Evolutionary conservation across 75 land plant species (phyloP).

Genomic region (Gnetum montanum): DNA sequence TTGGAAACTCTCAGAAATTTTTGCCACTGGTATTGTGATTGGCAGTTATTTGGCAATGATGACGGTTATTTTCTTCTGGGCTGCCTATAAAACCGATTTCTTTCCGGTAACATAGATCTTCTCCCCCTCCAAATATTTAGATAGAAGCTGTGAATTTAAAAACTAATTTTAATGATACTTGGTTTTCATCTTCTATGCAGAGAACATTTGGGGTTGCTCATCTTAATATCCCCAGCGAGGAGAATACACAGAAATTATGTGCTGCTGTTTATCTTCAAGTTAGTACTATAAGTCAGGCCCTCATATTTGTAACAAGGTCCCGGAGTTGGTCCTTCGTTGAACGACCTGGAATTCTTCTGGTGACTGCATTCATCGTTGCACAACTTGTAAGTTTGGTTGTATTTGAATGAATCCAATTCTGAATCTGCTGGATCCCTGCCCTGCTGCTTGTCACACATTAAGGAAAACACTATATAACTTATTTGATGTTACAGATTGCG

Average conservation of each 20-base stretch:
- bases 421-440: neutral
- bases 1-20: constrained; percentile 55
- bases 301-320: constrained; percentile 74
- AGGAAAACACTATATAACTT: neutral
- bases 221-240: constrained; percentile 1
- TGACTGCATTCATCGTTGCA: constrained; percentile 48
- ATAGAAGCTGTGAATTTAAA: neutral
- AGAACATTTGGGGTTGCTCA: constrained; percentile 8
- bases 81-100: constrained; percentile 31
- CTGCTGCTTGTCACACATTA: neutral
- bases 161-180: neutral
- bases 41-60: constrained; percentile 43
- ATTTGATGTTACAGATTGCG: constrained; percentile 38
- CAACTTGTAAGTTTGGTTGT: constrained; percentile 39
- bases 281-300: constrained; percentile 71
- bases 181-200: neutral
- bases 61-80: constrained; percentile 49
- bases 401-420: neutral
- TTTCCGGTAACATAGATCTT: constrained; percentile 20
- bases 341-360: constrained; percentile 51
- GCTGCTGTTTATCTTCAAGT: constrained; percentile 53
- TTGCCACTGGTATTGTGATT: constrained; percentile 44
- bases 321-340: constrained; percentile 65
- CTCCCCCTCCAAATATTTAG: neutral
- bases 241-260: constrained; percentile 5